Evolutionary conservation across 192 early-diverging fungal genomes (phyloP), one percentile per base, ranked within the genome.

Genomic region (Dispira simplex): DNA sequence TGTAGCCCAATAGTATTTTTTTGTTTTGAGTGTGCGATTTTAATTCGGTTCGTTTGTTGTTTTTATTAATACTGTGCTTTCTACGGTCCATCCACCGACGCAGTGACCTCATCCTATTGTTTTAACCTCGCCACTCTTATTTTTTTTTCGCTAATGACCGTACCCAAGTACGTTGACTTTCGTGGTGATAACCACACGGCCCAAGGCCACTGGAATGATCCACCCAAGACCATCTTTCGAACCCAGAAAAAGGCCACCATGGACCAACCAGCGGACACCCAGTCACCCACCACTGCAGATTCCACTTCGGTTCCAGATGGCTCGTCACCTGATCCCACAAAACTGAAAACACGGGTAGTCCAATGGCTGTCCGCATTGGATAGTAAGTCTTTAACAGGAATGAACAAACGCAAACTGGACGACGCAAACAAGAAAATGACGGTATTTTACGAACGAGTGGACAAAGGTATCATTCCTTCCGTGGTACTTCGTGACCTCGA

Each of bases 161-260:
- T 16, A 16, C 9, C 48, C 48, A 51, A 51, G 66, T 77, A 77
- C 68, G 65, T 49, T 16, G 73, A 77, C 63, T 77, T 77, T 63
- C 65, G 70, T 0, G 66, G 70, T 25, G 62, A 58, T 14, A 70
- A 73, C 0, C 69, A 74, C n/a, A 70, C 73, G 5, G 76, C 70
- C 21, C 56, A 54, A 46, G 76, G 76, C 13, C 76, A 77, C 66
- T 77, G 76, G 76, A 77, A 77, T 59, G 76, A 77, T 64, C 76
- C 76, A 46, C 73, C 76, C 46, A 67, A 72, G 5, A 58, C 67
- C 3, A 69, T 74, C 1, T 77, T 77, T 65, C 69, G 71, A 51
- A 46, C 45, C 5, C 64, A 69, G 45, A 20, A 60, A 28, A 64
- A 47, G 11, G 53, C 23, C 26, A 39, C 16, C 27, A 39, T 12